Evolutionary conservation across 768 basidiomycete species (phyloP), one percentile per base, ranked within the genome.

Genomic region (Psilocybe sp.): DNA sequence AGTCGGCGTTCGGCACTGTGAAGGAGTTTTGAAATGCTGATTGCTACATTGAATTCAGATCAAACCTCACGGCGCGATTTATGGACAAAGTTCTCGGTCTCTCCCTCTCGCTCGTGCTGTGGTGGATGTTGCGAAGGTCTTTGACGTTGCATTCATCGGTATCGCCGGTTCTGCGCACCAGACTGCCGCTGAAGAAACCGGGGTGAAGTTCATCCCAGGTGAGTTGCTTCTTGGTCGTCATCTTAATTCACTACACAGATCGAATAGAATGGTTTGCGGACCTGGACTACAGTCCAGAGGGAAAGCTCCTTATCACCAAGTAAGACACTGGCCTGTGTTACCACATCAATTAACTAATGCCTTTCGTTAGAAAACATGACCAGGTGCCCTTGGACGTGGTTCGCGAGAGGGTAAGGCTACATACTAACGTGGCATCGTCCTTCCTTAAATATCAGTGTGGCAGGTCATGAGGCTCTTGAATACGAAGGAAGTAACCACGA

Each of bases 121-220:
- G 9, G 77, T 85, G 5, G 65, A 70, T 4, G 82, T 82, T 1
- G 70, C 77, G 14, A 76, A 80, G 50, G 62, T 78, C 3, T 87
- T 84, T 61, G 56, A 67, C 1, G 71, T 86, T 0, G 74, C 83
- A 0, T 78, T 87, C 56, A 69, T 85, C 56, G 86, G 85, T 1
- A 67, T 89, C 4, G 79, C 84, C 0, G 82, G 82, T 1, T 82
- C 84, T 1, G 73, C 74, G 2, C 86, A 87, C 60, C 79, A 87
- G 48, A 59, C 63, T 9, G 81, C 80, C 1, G 77, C 81, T 20
- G 69, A 72, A 47, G 79, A 81, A 51, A 64, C 73, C 7, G 78
- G 76, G 0, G 77, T 86, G 11, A 69, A 66, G 16, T 87, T 87
- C 63, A 81, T 87, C 16, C 77, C 85, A 7, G 85, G 82, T 79